phyloP scores from a whole-genome alignment of 768 basidiomycete genomes.

The Amanita subjunquillea region DNA sequence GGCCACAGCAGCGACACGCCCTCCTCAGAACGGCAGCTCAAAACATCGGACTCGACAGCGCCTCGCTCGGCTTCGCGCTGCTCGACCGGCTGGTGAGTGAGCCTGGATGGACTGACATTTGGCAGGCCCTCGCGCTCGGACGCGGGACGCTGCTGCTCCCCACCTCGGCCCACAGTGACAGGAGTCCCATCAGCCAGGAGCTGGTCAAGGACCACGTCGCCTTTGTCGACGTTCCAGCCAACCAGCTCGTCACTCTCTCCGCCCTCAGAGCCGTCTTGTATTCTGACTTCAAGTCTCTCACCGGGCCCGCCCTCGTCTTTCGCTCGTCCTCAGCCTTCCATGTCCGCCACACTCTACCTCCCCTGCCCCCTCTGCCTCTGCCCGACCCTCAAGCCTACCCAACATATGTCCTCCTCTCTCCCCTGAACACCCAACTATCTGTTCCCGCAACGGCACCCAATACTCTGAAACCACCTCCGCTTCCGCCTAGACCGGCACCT shows the following conservation, averaged over 20 bases:
- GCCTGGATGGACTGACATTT: conserved; percentile 61
- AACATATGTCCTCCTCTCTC: conserved; percentile 15
- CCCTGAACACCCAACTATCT: conserved; percentile 14
- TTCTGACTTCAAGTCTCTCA: conserved; percentile 38
- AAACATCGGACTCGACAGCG: conserved; percentile 50
- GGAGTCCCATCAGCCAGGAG: conserved; percentile 44
- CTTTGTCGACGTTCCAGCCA: conserved; percentile 41
- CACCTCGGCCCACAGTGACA: conserved; percentile 37
- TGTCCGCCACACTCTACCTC: conserved; percentile 33
- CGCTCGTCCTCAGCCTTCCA: conserved; percentile 15
- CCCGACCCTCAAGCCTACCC: conserved; percentile 22
- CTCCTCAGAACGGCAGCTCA: conserved; percentile 61
- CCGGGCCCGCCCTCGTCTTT: conserved; percentile 11
- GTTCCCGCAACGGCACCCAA: conserved; percentile 41
- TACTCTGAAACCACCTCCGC: conserved; percentile 24
- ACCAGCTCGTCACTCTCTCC: conserved; percentile 63
- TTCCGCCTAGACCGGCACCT: conserved; percentile 27
- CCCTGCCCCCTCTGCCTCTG: conserved; percentile 49
- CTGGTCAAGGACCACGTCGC: conserved; percentile 80
- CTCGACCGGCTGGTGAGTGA: conserved; percentile 55
- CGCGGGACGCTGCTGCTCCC: conserved; percentile 85
- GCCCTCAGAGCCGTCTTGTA: conserved; percentile 66
- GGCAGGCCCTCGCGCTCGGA: conserved; percentile 49
- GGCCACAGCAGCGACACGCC: too few species aligned
- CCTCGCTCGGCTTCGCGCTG: conserved; percentile 67